Evolutionary conservation across 495 filamentous ascomycete genomes (phyloP), one percentile per base, ranked within the genome.

Genomic region (Saxophila tyrrhenica): DNA sequence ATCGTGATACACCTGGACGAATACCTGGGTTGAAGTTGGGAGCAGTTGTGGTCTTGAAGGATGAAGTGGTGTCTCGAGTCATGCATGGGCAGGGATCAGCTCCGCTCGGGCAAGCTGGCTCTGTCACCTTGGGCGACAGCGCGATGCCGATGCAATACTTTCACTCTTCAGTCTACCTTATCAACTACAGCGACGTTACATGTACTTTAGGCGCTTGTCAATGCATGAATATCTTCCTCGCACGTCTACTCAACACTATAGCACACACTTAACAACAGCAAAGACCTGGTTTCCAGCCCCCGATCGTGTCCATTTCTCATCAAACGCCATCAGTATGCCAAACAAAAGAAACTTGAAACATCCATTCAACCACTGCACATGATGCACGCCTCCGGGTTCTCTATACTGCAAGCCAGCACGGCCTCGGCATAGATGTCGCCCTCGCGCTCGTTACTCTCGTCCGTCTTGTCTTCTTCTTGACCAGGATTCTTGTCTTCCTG

Each of bases 361-460:
- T 16, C 17, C 45, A 48, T 15, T 48, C 48, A 62, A 64, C 86
- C 87, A 72, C 85, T 88, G 80, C 89, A 95, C 89, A 94, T 94
- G 0, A 90, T 59, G 69, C 89, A 95, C 20, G 78, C 76, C 67
- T 95, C 89, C 63, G 82, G 84, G 75, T 95, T 91, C 71, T 95
- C 86, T 65, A 95, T 94, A 72, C 87, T 86, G 61, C 92, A 98
- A 67, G 81, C 78, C 68, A 98, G 74, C 23, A 88, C 90, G 52
- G 86, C 84, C 61, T 95, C 85, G 2, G 89, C 87, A 70, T 92
- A 98, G 61, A 98, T 98, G 68, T 96, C 89, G 22, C 75, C 76
- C 65, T 96, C 88, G 5, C 86, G 77, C 53, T 79, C 79, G 52
- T 78, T 72, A 67, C 78, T 88, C 56, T 79, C 75, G 0, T 78